Percentiles rank a stretch among this genome's conserved stretches.
Evolutionary conservation across 176 grass and related monocot species (phyloP).

Genomic region (Oryza rufipogon): DNA sequence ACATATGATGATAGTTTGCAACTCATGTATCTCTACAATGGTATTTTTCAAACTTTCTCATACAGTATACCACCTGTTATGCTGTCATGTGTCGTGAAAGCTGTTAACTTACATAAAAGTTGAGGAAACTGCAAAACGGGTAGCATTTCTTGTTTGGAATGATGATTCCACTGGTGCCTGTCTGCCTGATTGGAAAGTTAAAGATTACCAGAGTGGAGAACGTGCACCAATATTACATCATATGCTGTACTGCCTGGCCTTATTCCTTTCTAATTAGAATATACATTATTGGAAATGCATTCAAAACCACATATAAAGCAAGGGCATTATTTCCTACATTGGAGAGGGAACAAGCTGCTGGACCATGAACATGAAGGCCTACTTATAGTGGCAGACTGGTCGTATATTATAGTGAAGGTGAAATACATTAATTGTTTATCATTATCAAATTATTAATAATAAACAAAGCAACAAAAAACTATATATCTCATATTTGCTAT

Average conservation of each 20-base stretch:
- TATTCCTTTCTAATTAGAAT: neutral
- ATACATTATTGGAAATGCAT: neutral
- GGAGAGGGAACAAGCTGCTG: neutral
- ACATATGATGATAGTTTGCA: too few relatives aligned
- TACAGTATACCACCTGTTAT: conserved; percentile 73
- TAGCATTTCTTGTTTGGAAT: conserved; percentile 56
- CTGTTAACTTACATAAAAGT: conserved; percentile 85
- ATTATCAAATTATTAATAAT: neutral
- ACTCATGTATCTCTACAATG: too few relatives aligned
- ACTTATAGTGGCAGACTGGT: neutral
- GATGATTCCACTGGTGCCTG: conserved; percentile 66
- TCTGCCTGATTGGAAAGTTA: conserved; percentile 86
- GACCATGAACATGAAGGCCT: neutral
- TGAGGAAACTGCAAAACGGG: conserved; percentile 80
- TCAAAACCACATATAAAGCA: neutral
- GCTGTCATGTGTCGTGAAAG: conserved; percentile 95
- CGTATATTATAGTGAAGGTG: neutral
- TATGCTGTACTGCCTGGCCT: neutral
- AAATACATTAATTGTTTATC: neutral
- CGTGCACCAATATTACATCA: conserved; percentile 5
- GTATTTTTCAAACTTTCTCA: too few relatives aligned
- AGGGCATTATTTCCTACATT: neutral
- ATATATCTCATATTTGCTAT: neutral
- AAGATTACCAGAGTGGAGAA: conserved; percentile 57
- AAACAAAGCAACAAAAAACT: neutral